Evolutionary conservation across 73 alveolate genomes (phyloP).

Genomic region (Tetrahymena borealis): DNA sequence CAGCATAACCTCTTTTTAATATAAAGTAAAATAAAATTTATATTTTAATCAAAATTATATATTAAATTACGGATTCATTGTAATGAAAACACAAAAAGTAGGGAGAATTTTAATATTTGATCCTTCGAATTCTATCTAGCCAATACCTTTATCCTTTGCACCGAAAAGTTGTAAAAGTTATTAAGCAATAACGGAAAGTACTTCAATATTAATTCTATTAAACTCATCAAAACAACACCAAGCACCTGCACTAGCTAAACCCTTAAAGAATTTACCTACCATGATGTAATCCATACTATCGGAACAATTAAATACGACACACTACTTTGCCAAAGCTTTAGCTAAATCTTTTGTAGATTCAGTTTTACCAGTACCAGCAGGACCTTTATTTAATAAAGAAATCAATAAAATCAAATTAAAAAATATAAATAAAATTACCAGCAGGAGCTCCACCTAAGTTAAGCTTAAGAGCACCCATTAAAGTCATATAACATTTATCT

Average conservation of each 20-base stretch:
- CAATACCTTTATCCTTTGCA: constrained; percentile 79
- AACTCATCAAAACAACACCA: constrained; percentile 99
- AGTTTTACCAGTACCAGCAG: constrained; percentile 99
- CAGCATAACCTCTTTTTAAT: constrained; percentile 91
- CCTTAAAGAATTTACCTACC: constrained; percentile 99
- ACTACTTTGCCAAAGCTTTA: constrained; percentile 97
- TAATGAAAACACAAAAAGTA: constrained; percentile 98
- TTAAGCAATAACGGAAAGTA: constrained; percentile 80
- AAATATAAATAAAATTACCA: constrained; percentile 37
- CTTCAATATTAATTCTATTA: constrained; percentile 94
- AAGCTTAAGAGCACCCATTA: constrained; percentile 97
- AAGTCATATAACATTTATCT: constrained; percentile 97
- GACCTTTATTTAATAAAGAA: constrained; percentile 51
- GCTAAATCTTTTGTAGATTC: constrained; percentile 99
- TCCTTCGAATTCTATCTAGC: constrained; percentile 88
- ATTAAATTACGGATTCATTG: constrained; percentile 99
- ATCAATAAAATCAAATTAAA: background rate
- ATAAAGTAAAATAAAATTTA: constrained; percentile 64
- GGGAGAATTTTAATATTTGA: constrained; percentile 89
- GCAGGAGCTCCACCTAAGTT: constrained; percentile 99
- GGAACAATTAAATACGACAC: constrained; percentile 98
- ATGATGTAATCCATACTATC: constrained; percentile 84
- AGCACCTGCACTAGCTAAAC: constrained; percentile 98
- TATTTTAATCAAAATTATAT: constrained; percentile 80
- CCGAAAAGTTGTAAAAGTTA: constrained; percentile 82